phyloP scores from a whole-genome alignment of 495 filamentous ascomycete species.

The Xylaria bambusicola region DNA sequence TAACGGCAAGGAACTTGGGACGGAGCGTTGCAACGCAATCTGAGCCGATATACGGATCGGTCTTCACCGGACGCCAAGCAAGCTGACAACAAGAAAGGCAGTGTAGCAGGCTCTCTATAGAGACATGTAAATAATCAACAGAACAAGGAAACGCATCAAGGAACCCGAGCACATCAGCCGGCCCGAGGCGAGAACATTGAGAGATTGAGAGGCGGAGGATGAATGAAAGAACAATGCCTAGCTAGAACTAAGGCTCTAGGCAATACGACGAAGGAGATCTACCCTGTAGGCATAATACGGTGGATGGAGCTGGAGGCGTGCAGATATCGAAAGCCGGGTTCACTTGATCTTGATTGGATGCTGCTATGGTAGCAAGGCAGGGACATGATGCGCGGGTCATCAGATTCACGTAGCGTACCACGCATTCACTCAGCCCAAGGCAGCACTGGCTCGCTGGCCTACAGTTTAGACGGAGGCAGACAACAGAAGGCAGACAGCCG shows the following conservation, averaged over 20 bases:
- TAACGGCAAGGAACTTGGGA: not conserved
- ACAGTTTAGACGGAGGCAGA: not conserved
- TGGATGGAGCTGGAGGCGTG: not conserved
- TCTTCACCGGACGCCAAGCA: conserved; percentile 3
- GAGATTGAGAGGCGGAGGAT: not conserved
- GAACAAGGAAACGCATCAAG: not conserved
- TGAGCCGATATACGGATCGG: not conserved
- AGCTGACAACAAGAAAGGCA: not conserved
- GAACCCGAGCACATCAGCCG: not conserved
- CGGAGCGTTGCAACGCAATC: not conserved
- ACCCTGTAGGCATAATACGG: not conserved
- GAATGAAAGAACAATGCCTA: not conserved
- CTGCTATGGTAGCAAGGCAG: not conserved
- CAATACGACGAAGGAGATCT: not conserved
- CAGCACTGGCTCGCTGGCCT: not conserved
- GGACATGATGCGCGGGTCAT: conserved; percentile 5
- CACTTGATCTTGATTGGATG: conserved; percentile 7
- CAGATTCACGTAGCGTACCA: not conserved
- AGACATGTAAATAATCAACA: not conserved
- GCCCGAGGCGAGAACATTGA: not conserved
- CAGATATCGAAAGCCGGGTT: not conserved
- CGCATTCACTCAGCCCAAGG: not conserved
- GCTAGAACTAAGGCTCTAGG: too few relatives aligned
- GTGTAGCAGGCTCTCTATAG: not conserved
- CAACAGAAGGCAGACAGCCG: not conserved